These are phyloP conservation scores for Nannizziopsis arthrosporioides DNA, from an alignment of 2,329 filamentous ascomycete species.

Conservation along the genomic window DNA sequence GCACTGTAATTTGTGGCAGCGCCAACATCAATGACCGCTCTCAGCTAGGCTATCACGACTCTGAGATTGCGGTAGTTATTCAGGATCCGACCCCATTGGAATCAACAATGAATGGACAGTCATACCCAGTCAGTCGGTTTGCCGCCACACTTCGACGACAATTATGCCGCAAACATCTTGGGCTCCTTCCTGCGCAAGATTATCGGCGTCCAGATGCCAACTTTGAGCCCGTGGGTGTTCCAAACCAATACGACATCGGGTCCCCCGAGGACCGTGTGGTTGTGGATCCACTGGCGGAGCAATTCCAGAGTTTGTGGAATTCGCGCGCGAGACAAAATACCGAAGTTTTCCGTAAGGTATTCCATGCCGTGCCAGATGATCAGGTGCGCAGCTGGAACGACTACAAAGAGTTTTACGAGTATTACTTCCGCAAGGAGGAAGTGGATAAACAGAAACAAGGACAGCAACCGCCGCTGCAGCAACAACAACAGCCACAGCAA, in stretches of 20 bases:
- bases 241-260: constrained; percentile 46
- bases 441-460: constrained; percentile 35
- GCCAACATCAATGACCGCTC: constrained; percentile 61
- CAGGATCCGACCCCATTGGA: constrained; percentile 62
- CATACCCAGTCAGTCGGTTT: constrained; percentile 61
- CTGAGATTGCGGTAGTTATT: constrained; percentile 80
- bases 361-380: constrained; percentile 52
- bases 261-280: constrained; percentile 40
- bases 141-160: constrained; percentile 70
- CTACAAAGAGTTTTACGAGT: constrained; percentile 53
- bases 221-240: constrained; percentile 45
- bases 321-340: constrained; percentile 48
- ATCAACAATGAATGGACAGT: constrained; percentile 59
- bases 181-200: constrained; percentile 62
- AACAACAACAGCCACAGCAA: background rate
- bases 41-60: constrained; percentile 73
- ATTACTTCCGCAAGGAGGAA: constrained; percentile 43
- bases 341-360: constrained; percentile 48
- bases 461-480: constrained; percentile 21
- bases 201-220: constrained; percentile 49
- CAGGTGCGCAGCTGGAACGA: constrained; percentile 47
- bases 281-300: constrained; percentile 47
- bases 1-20: constrained; percentile 68
- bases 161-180: constrained; percentile 83
- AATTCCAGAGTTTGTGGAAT: constrained; percentile 48